phyloP scores from a whole-genome alignment of 495 filamentous ascomycete genomes.

The Aspergillus taichungensis region DNA sequence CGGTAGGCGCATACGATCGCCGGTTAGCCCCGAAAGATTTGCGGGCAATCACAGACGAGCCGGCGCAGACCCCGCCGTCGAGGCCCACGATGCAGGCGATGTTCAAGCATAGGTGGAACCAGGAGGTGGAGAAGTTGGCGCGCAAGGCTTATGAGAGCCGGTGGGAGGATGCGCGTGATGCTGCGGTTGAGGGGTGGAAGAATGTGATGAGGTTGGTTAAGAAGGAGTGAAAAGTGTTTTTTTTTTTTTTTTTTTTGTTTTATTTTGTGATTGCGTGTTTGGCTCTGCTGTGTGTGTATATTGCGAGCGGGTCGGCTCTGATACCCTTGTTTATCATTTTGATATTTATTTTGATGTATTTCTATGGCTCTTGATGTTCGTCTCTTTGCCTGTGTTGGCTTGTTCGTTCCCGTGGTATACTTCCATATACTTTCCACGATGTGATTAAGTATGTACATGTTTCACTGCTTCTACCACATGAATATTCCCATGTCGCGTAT shows the following conservation, averaged over 20 bases:
- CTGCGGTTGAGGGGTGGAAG: constrained; percentile 25
- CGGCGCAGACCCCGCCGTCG: constrained; percentile 11
- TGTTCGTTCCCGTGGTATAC: too few relatives aligned
- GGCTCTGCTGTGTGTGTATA: neutral
- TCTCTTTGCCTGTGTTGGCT: neutral
- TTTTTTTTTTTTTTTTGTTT: constrained; percentile 3
- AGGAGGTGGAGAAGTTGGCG: constrained; percentile 60
- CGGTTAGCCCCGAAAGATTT: constrained; percentile 22
- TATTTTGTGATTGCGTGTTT: constrained; percentile 8
- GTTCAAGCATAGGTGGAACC: constrained; percentile 74
- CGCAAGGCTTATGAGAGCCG: constrained; percentile 57
- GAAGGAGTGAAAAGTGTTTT: constrained; percentile 19
- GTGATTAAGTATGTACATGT: too few relatives aligned
- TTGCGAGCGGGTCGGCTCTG: constrained; percentile 4
- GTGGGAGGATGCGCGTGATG: constrained; percentile 51
- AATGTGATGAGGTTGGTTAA: constrained; percentile 24
- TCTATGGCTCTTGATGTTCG: neutral
- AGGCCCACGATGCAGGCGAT: constrained; percentile 49
- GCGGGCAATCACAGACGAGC: constrained; percentile 19
- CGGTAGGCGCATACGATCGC: constrained; percentile 36
- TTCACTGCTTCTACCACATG: neutral
- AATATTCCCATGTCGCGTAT: too few relatives aligned
- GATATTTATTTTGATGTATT: constrained; percentile 5
- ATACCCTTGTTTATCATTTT: constrained; percentile 9
- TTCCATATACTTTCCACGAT: too few relatives aligned